Base-by-base conservation (phyloP, 768 basidiomycete species). In the Phylloporus sp. region DNA sequence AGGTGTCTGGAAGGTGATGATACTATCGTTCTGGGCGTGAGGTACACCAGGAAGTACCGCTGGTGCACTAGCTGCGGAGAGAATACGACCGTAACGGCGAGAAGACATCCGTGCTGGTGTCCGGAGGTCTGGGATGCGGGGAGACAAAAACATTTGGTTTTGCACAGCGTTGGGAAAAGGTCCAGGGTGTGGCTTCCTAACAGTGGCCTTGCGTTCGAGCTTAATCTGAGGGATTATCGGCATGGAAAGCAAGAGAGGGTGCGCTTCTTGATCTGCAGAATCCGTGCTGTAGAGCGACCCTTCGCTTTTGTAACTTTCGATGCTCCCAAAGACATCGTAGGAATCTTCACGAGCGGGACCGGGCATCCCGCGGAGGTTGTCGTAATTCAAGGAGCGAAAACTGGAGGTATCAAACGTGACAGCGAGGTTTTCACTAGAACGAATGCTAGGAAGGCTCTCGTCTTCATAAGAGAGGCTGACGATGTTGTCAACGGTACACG, bases 211-310 rank as follows among this genome's bases (percentile, higher is more conserved):
- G 41, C 63, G 62, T 23, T 66, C 55, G 3, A 66, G 61, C 24
- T 53, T 63, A 45, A 66, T 66, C 45, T 45, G 54, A 26, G 64
- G 64, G n/a, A 66, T 69, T 1, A 57, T 50, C 6, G 65, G 64
- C 49, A 64, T 68, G 5, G 66, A 64, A 43, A 66, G 57, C 42
- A 66, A 51, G 31, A 56, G 20, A 2, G 49, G 47, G 40, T 66
- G 61, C 2, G 47, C 50, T 6, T 64, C 61, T 20, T 60, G 55
- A 41, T 66, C 57, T 20, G 64, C 61, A 16, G 67, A 68, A 39
- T 59, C 57, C 53, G 39, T 52, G 43, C 61, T 61, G 12, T 68
- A 66, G 0, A 64, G 39, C 3, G 67, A 64, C 12, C 51, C 51
- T n/a, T 67, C 67, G 35, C 40, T 26, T 20, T 45, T 31, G 39